phyloP scores from a whole-genome alignment of 1,284 basidiomycete species.

The Porogramme epimiltina region DNA sequence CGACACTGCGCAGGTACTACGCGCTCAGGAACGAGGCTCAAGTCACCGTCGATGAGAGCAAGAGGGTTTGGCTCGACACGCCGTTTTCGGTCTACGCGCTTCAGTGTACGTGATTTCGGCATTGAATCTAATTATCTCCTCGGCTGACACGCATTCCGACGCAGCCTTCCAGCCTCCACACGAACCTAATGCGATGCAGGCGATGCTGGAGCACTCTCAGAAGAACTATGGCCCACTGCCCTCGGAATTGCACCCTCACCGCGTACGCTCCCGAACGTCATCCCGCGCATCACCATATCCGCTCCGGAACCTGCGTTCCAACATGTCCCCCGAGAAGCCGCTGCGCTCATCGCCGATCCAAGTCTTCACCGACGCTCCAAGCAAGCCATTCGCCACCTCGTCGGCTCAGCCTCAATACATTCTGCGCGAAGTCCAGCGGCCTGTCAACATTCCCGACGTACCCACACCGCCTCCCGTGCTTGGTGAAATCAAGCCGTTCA shows the following conservation, averaged over 20 bases:
- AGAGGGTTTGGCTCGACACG: conserved; percentile 67
- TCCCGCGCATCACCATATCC: conserved; percentile 78
- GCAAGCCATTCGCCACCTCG: conserved; percentile 19
- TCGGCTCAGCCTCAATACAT: conserved; percentile 12
- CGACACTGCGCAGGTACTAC: conserved; percentile 64
- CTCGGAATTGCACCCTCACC: conserved; percentile 61
- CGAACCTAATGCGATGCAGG: conserved; percentile 66
- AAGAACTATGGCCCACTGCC: conserved; percentile 71
- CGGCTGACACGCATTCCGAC: neutral
- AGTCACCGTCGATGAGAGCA: conserved; percentile 66
- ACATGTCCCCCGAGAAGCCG: conserved; percentile 44
- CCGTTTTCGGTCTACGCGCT: conserved; percentile 70
- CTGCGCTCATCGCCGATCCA: conserved; percentile 23
- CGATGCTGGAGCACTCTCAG: conserved; percentile 71
- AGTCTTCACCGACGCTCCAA: conserved; percentile 16
- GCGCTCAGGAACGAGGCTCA: conserved; percentile 71
- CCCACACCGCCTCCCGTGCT: conserved; percentile 39
- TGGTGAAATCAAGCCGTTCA: conserved; percentile 44
- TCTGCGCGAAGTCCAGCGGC: conserved; percentile 35
- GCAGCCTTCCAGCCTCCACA: conserved; percentile 72
- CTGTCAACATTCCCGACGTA: conserved; percentile 32
- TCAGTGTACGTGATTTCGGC: conserved; percentile 62
- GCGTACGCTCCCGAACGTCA: conserved; percentile 62
- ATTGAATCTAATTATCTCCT: too few relatives aligned
- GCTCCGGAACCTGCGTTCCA: conserved; percentile 44